Base-by-base conservation (phyloP, 1,284 basidiomycete genomes). In the Takashimella tepidaria region DNA sequence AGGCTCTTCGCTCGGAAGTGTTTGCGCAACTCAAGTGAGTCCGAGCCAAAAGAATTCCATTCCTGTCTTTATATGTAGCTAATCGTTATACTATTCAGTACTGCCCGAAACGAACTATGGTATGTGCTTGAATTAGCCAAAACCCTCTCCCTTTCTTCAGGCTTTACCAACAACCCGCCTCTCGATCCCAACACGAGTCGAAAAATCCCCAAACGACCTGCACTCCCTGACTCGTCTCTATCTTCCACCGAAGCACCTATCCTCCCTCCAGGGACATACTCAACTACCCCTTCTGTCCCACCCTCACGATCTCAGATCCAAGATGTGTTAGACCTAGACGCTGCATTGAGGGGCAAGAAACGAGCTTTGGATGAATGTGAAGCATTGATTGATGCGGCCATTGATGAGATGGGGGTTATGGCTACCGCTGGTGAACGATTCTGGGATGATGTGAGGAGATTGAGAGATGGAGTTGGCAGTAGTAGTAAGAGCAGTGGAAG, bases 51-150 rank as follows among this genome's bases (percentile, higher is more conserved):
- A n/a, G n/a, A n/a, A n/a, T n/a, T n/a, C n/a, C n/a, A n/a, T n/a
- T n/a, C n/a, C 19, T 20, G 16, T 20, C 2, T n/a, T 10, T 6
- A 3, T 24, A 10, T 8, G 45, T 21, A 19, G 22, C 44, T 41
- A 50, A 49, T 42, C 19, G 12, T 20, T 2, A 49, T 55, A 27
- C 52, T 43, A 19, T 13, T n/a, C 45, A 72, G 70, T 54, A 58
- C 62, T 31, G 70, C 70, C 10, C 65, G 69, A 4, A 72, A 73
- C 46, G 70, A 74, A 57, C 58, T 74, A n/a, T 74, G 69, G 69
- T 72, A 62, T 43, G 61, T 64, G 3, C 57, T 71, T 13, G 69
- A 74, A 53, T 59, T 74, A 5, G 67, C 65, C 41, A 70, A 69
- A 49, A 69, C 67, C 4, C 64, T 74, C 11, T 48, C 62, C 1